Evolutionary conservation across 306 rosid genomes (phyloP).

Genomic region (Vigna reflexopilosa): DNA sequence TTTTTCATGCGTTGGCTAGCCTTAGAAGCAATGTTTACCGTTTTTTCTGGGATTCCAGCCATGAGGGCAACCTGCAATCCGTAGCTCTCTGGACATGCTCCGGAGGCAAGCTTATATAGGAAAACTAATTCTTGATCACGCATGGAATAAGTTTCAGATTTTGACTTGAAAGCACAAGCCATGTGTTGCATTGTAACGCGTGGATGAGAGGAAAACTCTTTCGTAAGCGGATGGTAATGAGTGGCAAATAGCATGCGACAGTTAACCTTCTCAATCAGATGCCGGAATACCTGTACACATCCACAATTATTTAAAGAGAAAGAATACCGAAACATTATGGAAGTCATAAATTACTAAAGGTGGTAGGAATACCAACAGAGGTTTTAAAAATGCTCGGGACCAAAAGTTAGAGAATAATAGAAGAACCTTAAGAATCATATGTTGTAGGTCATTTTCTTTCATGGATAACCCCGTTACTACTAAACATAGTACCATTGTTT

Average conservation of each 20-base stretch:
- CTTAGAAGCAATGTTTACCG: slow-evolving; percentile 71
- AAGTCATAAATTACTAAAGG: slow-evolving; percentile 16
- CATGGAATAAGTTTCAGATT: slow-evolving; percentile 54
- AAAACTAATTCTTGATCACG: slow-evolving; percentile 72
- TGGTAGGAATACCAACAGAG: background rate
- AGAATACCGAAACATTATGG: slow-evolving; percentile 18
- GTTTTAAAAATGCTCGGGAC: background rate
- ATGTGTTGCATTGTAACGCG: slow-evolving; percentile 87
- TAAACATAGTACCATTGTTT: background rate
- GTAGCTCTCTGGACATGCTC: slow-evolving; percentile 92
- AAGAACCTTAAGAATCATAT: slow-evolving; percentile 18
- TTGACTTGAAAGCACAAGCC: slow-evolving; percentile 84
- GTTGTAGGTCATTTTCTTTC: slow-evolving; percentile 25
- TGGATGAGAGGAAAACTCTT: slow-evolving; percentile 94
- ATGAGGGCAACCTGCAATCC: slow-evolving; percentile 92
- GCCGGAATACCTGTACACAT: slow-evolving; percentile 80
- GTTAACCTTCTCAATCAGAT: slow-evolving; percentile 83
- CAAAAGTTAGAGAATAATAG: slow-evolving; percentile 17
- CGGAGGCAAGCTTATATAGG: slow-evolving; percentile 76
- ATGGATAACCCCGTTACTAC: background rate
- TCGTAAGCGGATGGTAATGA: slow-evolving; percentile 92
- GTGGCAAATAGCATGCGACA: slow-evolving; percentile 97
- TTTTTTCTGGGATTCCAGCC: slow-evolving; percentile 89
- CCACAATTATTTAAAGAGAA: slow-evolving; percentile 11
- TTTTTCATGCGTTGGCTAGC: slow-evolving; percentile 76